These are phyloP conservation scores for Sphaerobolus stellatus DNA, from an alignment of 1,284 basidiomycete genomes.

Conservation along the genomic window DNA sequence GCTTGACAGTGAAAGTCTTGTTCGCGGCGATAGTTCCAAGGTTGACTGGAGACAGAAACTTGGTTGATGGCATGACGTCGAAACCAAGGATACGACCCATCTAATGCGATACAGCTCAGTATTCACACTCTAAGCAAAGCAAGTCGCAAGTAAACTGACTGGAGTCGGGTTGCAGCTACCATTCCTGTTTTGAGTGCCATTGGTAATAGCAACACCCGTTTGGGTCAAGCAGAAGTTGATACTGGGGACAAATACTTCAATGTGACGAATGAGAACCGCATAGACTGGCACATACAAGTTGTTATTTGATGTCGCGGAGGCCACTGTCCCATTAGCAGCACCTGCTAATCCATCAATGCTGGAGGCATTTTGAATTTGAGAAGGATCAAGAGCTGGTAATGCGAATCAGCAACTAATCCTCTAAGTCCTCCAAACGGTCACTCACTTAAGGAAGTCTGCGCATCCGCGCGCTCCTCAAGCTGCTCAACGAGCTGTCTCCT, in stretches of 20 bases:
- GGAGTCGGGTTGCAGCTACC: slow-evolving; percentile 43
- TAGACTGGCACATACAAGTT: slow-evolving; percentile 2
- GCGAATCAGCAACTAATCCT: neutral
- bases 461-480: too few relatives aligned
- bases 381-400: neutral
- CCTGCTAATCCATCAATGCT: neutral
- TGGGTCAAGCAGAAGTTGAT: slow-evolving; percentile 9
- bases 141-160: neutral
- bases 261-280: neutral
- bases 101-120: too few relatives aligned
- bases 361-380: slow-evolving; percentile 2
- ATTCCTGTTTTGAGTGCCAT: slow-evolving; percentile 43
- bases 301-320: slow-evolving; percentile 1
- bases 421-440: neutral
- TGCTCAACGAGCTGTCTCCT: too few relatives aligned
- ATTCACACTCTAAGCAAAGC: too few relatives aligned
- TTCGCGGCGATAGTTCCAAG: slow-evolving; percentile 41
- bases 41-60: slow-evolving; percentile 50
- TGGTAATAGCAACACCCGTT: slow-evolving; percentile 39
- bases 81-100: slow-evolving; percentile 45
- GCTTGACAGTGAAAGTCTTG: slow-evolving; percentile 47
- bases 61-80: slow-evolving; percentile 48
- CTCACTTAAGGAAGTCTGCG: slow-evolving; percentile 2
- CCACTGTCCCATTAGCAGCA: neutral
- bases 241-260: too few relatives aligned